Base-by-base conservation (phyloP, 1,139 yeast species). In the Hyphopichia wangnamkhiaoensis region DNA sequence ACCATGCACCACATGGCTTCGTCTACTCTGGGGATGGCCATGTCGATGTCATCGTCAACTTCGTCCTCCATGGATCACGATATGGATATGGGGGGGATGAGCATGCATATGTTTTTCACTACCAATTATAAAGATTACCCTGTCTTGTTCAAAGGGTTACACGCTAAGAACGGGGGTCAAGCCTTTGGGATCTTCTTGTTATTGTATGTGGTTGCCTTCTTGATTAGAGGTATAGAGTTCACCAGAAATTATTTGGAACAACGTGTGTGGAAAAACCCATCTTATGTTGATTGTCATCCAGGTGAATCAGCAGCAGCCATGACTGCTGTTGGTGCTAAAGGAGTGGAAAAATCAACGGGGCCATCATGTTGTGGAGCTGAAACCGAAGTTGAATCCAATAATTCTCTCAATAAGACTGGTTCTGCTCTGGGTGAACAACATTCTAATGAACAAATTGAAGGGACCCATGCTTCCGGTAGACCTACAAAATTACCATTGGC, bases 131-230 rank as follows among this genome's bases (percentile, higher is more conserved):
- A 59, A 8, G 61, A 68, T 37, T 79, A 79, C 50, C 88, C 91
- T 0, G 87, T 85, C 0, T 51, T 84, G 8, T 84, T 84, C 65
- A 60, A 69, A 42, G 60, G 62, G 1, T 61, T 85, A 37, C 49
- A 54, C 14, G 91, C 93, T 3, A 47, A 63, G 3, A 67, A 63
- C 34, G 76, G 75, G 19, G 89, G 73, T 12, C 73, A 76, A 42
- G 90, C 87, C 0, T 84, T 84, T 57, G 94, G 91, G 25, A 83
- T 85, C 16, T 85, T 84, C 52, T 61, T 81, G 31, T 63, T 82
- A 24, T 57, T 85, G 24, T 76, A 84, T 51, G 71, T 74, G 26
- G 64, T 78, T 12, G 82, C 83, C 0, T 76, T 84, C 49, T 60
- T 73, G 31, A 69, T 81, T 41, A 74, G 85, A 53, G 82, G 84